A percentile compares a stretch with the other conserved stretches of the same genome.
These are phyloP conservation scores for Caryopteris hybrid DNA, from an alignment of 305 asterid genomes.

Conservation along the genomic window DNA sequence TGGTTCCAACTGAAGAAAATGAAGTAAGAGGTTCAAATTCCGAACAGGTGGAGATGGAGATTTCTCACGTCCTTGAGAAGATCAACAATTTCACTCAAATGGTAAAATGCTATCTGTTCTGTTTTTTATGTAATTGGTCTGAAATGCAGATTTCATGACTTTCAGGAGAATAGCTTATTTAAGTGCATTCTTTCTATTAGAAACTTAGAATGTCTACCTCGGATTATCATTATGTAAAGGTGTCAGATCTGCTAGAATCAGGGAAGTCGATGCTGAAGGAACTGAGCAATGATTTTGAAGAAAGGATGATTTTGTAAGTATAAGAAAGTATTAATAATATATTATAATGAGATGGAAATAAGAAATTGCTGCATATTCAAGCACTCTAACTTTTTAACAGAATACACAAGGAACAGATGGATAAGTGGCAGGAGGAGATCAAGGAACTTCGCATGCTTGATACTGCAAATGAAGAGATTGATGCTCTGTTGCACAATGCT, in stretches of 20 bases:
- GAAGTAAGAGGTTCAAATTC: constrained; percentile 42
- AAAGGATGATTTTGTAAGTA: constrained; percentile 68
- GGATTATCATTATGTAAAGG: constrained; percentile 39
- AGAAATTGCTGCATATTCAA: constrained; percentile 16
- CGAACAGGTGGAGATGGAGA: constrained; percentile 64
- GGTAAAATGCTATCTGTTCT: constrained; percentile 36
- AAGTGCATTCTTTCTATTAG: not conserved
- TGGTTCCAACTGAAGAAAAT: constrained; percentile 51
- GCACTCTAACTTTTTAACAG: constrained; percentile 33
- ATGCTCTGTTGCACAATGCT: constrained; percentile 61
- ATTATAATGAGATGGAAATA: not conserved
- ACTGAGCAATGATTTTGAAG: constrained; percentile 75
- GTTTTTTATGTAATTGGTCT: not conserved
- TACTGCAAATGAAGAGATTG: constrained; percentile 68
- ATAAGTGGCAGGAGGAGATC: constrained; percentile 88
- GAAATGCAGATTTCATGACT: not conserved
- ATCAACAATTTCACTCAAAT: constrained; percentile 65
- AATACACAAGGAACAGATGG: constrained; percentile 83
- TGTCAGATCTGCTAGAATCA: constrained; percentile 83
- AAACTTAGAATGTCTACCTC: constrained; percentile 7
- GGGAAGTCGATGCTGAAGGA: constrained; percentile 89
- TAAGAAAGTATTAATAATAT: not conserved
- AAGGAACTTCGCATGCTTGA: constrained; percentile 77
- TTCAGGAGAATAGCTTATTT: constrained; percentile 8
- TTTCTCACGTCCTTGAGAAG: constrained; percentile 75